Conservation (phyloP, 1,284 basidiomycete species). For the Phylloporus sp. region DNA sequence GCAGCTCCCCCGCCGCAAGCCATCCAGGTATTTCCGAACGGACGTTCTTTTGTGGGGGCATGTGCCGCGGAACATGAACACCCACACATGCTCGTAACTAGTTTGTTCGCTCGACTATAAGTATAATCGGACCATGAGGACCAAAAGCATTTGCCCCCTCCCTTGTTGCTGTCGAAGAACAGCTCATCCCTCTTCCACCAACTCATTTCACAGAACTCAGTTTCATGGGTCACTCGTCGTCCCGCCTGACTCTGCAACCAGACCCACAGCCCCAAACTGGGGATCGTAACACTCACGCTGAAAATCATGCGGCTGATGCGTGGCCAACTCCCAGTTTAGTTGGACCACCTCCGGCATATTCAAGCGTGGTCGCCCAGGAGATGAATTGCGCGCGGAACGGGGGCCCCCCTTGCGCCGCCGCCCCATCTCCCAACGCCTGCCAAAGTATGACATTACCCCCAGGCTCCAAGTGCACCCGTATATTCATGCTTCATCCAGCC, state of each 20-base stretch:
- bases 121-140: not conserved
- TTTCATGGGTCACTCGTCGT: slow-evolving; percentile 21
- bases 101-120: too few species aligned
- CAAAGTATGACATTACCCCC: slow-evolving; percentile 30
- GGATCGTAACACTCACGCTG: not conserved
- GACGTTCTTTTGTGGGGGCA: not conserved
- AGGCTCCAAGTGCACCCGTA: slow-evolving; percentile 28
- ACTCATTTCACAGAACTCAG: slow-evolving; percentile 5
- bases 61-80: not conserved
- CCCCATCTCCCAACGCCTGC: slow-evolving; percentile 12
- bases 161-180: too few species aligned
- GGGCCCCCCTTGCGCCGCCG: slow-evolving; percentile 13
- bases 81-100: too few species aligned
- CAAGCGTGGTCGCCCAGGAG: slow-evolving; percentile 15
- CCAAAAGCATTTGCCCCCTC: not conserved
- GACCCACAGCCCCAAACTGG: not conserved
- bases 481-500: slow-evolving; percentile 35
- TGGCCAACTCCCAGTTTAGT: slow-evolving; percentile 14
- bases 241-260: slow-evolving; percentile 16
- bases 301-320: slow-evolving; percentile 13
- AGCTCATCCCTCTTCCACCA: not conserved
- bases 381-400: not conserved
- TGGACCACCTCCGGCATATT: slow-evolving; percentile 34
- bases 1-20: not conserved
- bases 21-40: slow-evolving; percentile 18